These are phyloP conservation scores for Atkinsonella hypoxylon DNA, from an alignment of 2,329 filamentous ascomycete species.

Conservation along the genomic window DNA sequence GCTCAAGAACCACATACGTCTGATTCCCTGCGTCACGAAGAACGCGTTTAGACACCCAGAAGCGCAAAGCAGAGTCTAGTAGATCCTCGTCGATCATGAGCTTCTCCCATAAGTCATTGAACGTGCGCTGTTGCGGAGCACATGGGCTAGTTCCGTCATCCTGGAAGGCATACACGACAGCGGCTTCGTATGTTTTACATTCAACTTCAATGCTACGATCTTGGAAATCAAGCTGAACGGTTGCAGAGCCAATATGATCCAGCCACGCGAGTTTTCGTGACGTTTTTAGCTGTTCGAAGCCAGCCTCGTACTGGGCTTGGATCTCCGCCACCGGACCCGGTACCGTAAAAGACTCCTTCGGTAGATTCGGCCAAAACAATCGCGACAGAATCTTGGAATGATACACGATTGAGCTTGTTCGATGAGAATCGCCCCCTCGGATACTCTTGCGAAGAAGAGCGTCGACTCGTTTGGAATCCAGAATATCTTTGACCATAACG, in stretches of 20 bases:
- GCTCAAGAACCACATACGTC: slow-evolving; percentile 58
- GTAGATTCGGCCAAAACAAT: slow-evolving; percentile 82
- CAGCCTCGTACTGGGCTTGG: slow-evolving; percentile 59
- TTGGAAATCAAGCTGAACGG: slow-evolving; percentile 68
- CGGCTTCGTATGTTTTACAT: slow-evolving; percentile 74
- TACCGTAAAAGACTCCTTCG: slow-evolving; percentile 55
- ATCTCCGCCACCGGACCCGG: slow-evolving; percentile 46
- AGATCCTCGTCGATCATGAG: slow-evolving; percentile 67
- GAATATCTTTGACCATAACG: slow-evolving; percentile 91
- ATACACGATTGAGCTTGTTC: slow-evolving; percentile 28
- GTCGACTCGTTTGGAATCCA: slow-evolving; percentile 70
- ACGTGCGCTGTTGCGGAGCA: slow-evolving; percentile 27
- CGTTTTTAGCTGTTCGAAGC: slow-evolving; percentile 70
- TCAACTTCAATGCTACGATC: slow-evolving; percentile 65
- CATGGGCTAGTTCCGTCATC: slow-evolving; percentile 25
- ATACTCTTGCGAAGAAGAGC: slow-evolving; percentile 43
- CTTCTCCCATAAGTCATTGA: slow-evolving; percentile 41
- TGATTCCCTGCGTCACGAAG: slow-evolving; percentile 43
- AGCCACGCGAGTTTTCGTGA: slow-evolving; percentile 84
- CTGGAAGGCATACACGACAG: slow-evolving; percentile 76
- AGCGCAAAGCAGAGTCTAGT: slow-evolving; percentile 52
- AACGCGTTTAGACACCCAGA: slow-evolving; percentile 60
- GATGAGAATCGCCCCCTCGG: slow-evolving; percentile 6
- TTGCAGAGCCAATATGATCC: slow-evolving; percentile 67
- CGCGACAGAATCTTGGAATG: slow-evolving; percentile 82